Evolutionary conservation across 768 basidiomycete genomes (phyloP), one percentile per base, ranked within the genome.

Genomic region (Rickenella mellea): DNA sequence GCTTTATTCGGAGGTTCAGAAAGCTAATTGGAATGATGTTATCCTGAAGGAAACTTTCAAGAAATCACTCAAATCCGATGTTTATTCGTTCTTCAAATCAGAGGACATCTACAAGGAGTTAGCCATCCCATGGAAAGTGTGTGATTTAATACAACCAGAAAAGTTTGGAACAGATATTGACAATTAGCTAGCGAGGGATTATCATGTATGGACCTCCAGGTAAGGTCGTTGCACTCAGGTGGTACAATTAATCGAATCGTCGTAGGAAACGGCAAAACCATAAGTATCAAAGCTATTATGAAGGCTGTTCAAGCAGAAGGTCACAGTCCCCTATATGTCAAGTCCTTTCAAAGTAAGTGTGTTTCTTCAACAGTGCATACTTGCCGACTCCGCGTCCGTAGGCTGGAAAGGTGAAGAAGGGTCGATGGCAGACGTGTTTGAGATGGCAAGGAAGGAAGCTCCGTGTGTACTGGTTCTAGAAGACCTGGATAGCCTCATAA

Each of bases 191-290:
- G 82, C 78, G 87, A 44, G 88, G 87, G 22, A 57, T 90, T 46
- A 87, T 91, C 54, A 70, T 91, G 71, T 69, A 80, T 46, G 89
- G 89, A 1, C 81, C 86, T n/a, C 83, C 84, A 51, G 82, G 82
- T 69, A 48, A 42, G 60, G 50, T 38, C 20, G 27, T 27, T 24
- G 1, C 27, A 39, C 41, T 45, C 6, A 21, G n/a, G n/a, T n/a
- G n/a, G 3, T 3, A 14, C 12, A 19, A 12, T 36, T 36, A 6
- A 5, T 36, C 33, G 22, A 31, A 31, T 15, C 9, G 27, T 41
- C 19, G 8, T 50, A 74, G 86, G 87, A 6, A 89, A 90, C 48
- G 88, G 88, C 6, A 88, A 87, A 57, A 86, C 83, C 1, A 87
- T 89, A 60, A 83, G 73, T 42, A 62, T 92, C 52, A 89, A 87